These are phyloP conservation scores for Ricinus communis DNA, from an alignment of 345 rosid genomes.

Conservation along the genomic window DNA sequence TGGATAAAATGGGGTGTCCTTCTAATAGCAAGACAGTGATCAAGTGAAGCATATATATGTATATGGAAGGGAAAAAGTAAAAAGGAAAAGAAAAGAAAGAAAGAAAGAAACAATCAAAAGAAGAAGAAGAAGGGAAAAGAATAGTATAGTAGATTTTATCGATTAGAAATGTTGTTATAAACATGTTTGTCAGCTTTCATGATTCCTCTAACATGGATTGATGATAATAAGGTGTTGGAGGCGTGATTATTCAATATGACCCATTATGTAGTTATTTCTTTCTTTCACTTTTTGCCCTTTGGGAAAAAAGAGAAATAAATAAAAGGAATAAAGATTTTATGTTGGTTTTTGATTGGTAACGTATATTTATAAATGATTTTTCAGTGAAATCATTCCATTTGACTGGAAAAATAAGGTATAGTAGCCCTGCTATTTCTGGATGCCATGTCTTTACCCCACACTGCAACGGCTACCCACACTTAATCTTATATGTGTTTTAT, in stretches of 20 bases:
- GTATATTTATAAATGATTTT: constrained; percentile 13
- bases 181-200: constrained; percentile 52
- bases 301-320: no score
- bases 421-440: constrained; percentile 8
- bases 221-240: constrained; percentile 62
- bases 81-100: no score
- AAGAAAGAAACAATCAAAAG: no score
- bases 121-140: no score
- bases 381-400: constrained; percentile 33
- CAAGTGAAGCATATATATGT: not conserved
- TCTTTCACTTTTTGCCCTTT: not conserved
- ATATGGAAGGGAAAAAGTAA: no score
- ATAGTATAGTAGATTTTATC: no score
- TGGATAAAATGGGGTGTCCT: not conserved
- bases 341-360: constrained; percentile 9
- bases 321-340: no score
- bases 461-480: constrained; percentile 13
- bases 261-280: constrained; percentile 22
- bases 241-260: constrained; percentile 53
- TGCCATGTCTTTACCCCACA: constrained; percentile 23
- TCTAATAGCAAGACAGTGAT: not conserved
- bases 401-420: constrained; percentile 24
- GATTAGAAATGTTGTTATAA: no score
- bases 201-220: constrained; percentile 51
- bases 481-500: no score